Evolutionary conservation across 768 basidiomycete genomes (phyloP).

Genomic region (Auriscalpium microsporum): DNA sequence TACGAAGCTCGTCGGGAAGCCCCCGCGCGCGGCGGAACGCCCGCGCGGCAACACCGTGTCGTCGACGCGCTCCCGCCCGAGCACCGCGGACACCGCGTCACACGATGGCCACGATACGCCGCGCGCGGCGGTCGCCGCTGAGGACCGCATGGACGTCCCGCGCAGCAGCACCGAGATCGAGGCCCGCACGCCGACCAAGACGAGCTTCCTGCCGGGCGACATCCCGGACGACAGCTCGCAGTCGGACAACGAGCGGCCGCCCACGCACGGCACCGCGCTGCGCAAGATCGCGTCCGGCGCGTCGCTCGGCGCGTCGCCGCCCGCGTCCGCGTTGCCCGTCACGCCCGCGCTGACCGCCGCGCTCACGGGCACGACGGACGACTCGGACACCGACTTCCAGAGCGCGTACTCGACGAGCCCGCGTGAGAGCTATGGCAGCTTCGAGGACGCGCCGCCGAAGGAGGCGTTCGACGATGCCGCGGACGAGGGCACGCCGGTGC

Average conservation of each 20-base stretch:
- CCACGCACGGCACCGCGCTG: slow-evolving; percentile 20
- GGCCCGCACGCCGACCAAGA: slow-evolving; percentile 15
- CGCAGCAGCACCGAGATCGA: neutral
- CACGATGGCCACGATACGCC: slow-evolving; percentile 3
- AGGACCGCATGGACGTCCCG: neutral
- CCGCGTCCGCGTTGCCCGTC: slow-evolving; percentile 16
- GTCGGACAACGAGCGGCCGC: neutral
- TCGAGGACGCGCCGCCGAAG: slow-evolving; percentile 18
- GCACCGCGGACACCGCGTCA: neutral
- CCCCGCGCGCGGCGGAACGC: slow-evolving; percentile 14
- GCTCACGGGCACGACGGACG: slow-evolving; percentile 16
- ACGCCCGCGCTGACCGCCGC: slow-evolving; percentile 17
- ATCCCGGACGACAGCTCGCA: neutral
- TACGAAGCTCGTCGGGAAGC: slow-evolving; percentile 20
- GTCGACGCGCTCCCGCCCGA: slow-evolving; percentile 23
- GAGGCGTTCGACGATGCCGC: slow-evolving; percentile 15
- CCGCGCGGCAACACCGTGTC: slow-evolving; percentile 52
- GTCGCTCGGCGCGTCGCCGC: slow-evolving; percentile 22
- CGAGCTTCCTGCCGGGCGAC: slow-evolving; percentile 7
- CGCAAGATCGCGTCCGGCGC: slow-evolving; percentile 29
- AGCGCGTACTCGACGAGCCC: slow-evolving; percentile 78
- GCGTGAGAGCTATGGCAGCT: slow-evolving; percentile 53
- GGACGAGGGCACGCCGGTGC: slow-evolving; percentile 19
- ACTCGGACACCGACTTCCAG: slow-evolving; percentile 55
- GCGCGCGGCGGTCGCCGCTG: too few relatives aligned